phyloP scores from a whole-genome alignment of 352 stramenopile species.

The Globisporangium okanoganense region DNA sequence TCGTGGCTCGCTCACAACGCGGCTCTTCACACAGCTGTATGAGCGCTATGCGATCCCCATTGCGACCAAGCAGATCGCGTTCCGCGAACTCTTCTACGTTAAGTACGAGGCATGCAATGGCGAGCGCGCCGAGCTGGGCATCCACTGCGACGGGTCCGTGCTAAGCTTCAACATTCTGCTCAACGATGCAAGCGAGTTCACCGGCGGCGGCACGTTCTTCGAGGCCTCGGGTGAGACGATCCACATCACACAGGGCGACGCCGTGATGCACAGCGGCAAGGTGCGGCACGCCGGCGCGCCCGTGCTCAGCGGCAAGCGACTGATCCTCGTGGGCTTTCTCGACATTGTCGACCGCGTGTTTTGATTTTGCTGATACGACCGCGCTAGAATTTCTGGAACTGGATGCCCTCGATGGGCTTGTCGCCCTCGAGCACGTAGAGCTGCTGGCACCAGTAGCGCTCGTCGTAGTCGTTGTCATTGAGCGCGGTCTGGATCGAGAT shows the following conservation, averaged over 20 bases:
- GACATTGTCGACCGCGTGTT: slow-evolving; percentile 65
- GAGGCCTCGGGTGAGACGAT: slow-evolving; percentile 65
- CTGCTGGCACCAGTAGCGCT: slow-evolving; percentile 65
- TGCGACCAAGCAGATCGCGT: slow-evolving; percentile 44
- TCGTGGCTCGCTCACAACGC: slow-evolving; percentile 30
- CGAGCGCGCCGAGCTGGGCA: slow-evolving; percentile 70
- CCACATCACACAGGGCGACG: slow-evolving; percentile 81
- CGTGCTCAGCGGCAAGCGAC: slow-evolving; percentile 76
- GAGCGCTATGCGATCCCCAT: slow-evolving; percentile 37
- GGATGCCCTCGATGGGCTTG: slow-evolving; percentile 73
- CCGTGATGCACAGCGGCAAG: slow-evolving; percentile 90
- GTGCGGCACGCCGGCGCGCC: slow-evolving; percentile 88
- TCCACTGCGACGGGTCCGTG: slow-evolving; percentile 92
- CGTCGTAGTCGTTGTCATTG: slow-evolving; percentile 66
- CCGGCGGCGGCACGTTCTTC: slow-evolving; percentile 92
- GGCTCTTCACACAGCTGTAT: slow-evolving; percentile 61
- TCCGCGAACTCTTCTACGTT: slow-evolving; percentile 87
- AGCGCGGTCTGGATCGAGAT: slow-evolving; percentile 71
- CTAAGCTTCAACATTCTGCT: slow-evolving; percentile 95
- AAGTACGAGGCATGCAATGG: slow-evolving; percentile 71
- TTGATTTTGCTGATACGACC: slow-evolving; percentile 4
- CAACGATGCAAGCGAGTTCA: slow-evolving; percentile 77
- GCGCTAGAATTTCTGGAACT: slow-evolving; percentile 65
- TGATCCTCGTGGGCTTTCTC: slow-evolving; percentile 93
- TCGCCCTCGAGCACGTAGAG: slow-evolving; percentile 75